Evolutionary conservation across 768 basidiomycete species (phyloP).

Genomic region (Lentinus tigrinus): DNA sequence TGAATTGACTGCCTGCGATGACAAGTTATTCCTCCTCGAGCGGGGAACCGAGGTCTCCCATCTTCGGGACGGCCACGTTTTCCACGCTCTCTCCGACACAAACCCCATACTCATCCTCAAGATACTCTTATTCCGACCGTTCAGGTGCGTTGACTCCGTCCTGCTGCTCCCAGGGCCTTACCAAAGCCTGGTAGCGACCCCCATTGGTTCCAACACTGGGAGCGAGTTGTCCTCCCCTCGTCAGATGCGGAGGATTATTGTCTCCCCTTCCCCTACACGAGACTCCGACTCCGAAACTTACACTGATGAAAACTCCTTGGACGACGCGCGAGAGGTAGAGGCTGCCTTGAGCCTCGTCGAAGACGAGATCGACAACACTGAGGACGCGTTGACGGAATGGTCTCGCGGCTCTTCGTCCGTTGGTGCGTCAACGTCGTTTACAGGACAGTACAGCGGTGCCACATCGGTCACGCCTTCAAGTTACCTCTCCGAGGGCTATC

Average conservation of each 20-base stretch:
- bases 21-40: constrained; percentile 35
- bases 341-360: constrained; percentile 65
- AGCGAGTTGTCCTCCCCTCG: constrained; percentile 44
- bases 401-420: constrained; percentile 37
- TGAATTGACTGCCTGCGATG: constrained; percentile 27
- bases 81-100: constrained; percentile 51
- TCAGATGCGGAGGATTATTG: constrained; percentile 50
- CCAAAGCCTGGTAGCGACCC: constrained; percentile 36
- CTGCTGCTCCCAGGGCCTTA: background rate
- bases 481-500: constrained; percentile 27
- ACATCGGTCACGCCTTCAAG: constrained; percentile 32
- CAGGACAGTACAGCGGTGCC: constrained; percentile 15
- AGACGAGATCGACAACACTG: constrained; percentile 62
- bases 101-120: constrained; percentile 58
- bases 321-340: constrained; percentile 59
- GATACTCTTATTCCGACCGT: constrained; percentile 53
- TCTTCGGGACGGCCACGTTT: constrained; percentile 59
- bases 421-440: constrained; percentile 17
- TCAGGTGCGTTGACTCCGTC: constrained; percentile 43
- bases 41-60: constrained; percentile 53
- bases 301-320: constrained; percentile 52
- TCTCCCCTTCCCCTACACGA: constrained; percentile 50
- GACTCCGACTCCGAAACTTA: constrained; percentile 59
- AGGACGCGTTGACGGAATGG: constrained; percentile 68
- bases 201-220: constrained; percentile 47